Evolutionary conservation across 306 rosid genomes (phyloP).

Genomic region (Urtica urens): DNA sequence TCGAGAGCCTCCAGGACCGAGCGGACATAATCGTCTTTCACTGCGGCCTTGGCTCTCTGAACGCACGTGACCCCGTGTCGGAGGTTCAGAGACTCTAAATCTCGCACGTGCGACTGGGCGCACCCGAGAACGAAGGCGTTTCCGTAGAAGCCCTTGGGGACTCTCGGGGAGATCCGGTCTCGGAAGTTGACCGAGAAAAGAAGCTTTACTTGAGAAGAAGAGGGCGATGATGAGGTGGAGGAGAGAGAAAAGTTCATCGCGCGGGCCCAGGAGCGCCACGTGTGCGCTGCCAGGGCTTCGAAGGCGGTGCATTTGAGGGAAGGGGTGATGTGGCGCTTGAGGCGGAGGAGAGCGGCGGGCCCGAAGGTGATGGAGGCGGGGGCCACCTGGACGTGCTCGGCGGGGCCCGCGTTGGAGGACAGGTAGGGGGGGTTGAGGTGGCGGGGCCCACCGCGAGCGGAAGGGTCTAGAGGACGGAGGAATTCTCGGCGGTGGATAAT

Average conservation of each 20-base stretch:
- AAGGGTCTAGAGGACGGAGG: constrained; percentile 41
- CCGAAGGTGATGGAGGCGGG: constrained; percentile 47
- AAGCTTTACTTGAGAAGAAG: constrained; percentile 35
- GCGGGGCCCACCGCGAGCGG: constrained; percentile 15
- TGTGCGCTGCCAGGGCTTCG: constrained; percentile 68
- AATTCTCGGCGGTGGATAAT: constrained; percentile 54
- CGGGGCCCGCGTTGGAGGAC: constrained; percentile 6
- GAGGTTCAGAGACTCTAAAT: constrained; percentile 26
- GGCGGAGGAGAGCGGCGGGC: constrained; percentile 30
- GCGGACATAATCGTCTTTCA: constrained; percentile 36
- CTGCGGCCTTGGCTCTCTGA: constrained; percentile 38
- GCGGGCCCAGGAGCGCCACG: constrained; percentile 80
- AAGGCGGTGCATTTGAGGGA: constrained; percentile 58
- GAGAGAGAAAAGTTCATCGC: too few relatives aligned
- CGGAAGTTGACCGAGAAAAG: constrained; percentile 70
- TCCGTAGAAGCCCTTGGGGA: constrained; percentile 57
- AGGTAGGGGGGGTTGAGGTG: constrained; percentile 32
- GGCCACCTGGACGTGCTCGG: constrained; percentile 26
- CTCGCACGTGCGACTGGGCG: constrained; percentile 40
- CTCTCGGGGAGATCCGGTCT: constrained; percentile 15
- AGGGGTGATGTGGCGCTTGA: constrained; percentile 51
- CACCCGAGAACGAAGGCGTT: constrained; percentile 65
- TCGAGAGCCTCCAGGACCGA: constrained; percentile 61
- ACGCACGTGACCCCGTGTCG: constrained; percentile 39
- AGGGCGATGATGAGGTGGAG: constrained; percentile 17